A percentile compares a stretch with the other conserved stretches of the same genome.
Conservation (phyloP, 2,329 filamentous ascomycete species). For the Apiospora kogelbergensis region DNA sequence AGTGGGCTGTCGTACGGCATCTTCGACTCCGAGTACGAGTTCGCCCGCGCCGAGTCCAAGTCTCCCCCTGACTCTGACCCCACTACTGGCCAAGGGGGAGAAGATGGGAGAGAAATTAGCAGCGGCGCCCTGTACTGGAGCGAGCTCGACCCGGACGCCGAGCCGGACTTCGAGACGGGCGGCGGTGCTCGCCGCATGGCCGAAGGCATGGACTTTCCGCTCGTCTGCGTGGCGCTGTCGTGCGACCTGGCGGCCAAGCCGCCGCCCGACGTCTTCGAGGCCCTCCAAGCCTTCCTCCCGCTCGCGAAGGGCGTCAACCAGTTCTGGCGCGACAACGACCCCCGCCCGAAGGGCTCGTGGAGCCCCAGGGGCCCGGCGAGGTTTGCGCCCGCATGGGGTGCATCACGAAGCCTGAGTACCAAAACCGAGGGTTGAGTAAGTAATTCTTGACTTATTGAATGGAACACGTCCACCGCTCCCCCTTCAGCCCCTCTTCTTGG, state of each 20-base stretch:
- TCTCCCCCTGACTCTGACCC: not conserved
- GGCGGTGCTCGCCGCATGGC: slow-evolving; percentile 17
- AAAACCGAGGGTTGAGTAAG: slow-evolving; percentile 19
- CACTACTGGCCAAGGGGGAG: not conserved
- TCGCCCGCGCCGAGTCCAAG: slow-evolving; percentile 20
- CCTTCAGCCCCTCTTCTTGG: not conserved
- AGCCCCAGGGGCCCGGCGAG: slow-evolving; percentile 18
- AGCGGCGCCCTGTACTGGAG: slow-evolving; percentile 24
- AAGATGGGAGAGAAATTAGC: slow-evolving; percentile 5
- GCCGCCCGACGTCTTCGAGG: slow-evolving; percentile 12
- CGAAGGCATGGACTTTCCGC: slow-evolving; percentile 24
- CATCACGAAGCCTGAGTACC: slow-evolving; percentile 19
- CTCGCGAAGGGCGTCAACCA: slow-evolving; percentile 12
- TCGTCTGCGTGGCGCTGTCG: slow-evolving; percentile 22
- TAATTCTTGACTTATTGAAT: not conserved
- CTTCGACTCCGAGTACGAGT: slow-evolving; percentile 24
- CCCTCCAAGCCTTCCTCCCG: slow-evolving; percentile 16
- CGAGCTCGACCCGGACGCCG: slow-evolving; percentile 20
- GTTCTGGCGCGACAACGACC: slow-evolving; percentile 16
- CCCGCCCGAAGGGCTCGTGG: slow-evolving; percentile 18
- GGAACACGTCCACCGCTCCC: not conserved
- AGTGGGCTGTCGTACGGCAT: slow-evolving; percentile 25
- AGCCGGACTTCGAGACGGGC: slow-evolving; percentile 16
- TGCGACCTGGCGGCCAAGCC: slow-evolving; percentile 20
- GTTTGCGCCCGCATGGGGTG: slow-evolving; percentile 21